Percentiles rank a stretch among this genome's conserved stretches.
Conservation (phyloP, 805 yeast species). For the Saccharomyces mikatae region DNA sequence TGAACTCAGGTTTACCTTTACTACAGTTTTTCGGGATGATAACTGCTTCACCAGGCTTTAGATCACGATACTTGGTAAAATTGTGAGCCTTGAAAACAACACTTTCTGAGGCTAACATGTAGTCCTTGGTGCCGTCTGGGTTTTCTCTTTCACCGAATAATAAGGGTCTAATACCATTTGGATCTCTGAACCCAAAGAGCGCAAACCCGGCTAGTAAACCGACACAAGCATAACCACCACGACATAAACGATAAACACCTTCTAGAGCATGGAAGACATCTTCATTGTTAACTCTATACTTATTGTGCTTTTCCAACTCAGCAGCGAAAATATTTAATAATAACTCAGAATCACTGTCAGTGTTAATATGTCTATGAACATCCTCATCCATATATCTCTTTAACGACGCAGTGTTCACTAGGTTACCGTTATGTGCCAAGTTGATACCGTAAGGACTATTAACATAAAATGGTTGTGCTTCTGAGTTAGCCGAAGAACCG, state of each 20-base stretch:
- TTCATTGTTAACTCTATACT: conserved; percentile 82
- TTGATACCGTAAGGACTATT: conserved; percentile 94
- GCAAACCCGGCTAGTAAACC: conserved; percentile 96
- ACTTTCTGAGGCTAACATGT: conserved; percentile 92
- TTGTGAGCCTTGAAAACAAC: conserved; percentile 92
- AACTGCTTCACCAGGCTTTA: conserved; percentile 94
- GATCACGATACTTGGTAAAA: conserved; percentile 68
- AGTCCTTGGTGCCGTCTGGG: conserved; percentile 65
- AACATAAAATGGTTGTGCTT: conserved; percentile 97
- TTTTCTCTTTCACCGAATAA: conserved; percentile 74
- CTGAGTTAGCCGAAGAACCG: conserved; percentile 89
- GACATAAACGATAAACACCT: conserved; percentile 70
- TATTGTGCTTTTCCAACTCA: conserved; percentile 83
- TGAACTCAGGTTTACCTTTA: conserved; percentile 56
- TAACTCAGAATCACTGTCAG: conserved; percentile 92
- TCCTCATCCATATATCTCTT: conserved; percentile 78
- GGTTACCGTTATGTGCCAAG: conserved; percentile 87
- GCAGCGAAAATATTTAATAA: conserved; percentile 85
- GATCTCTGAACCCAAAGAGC: conserved; percentile 91
- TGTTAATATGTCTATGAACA: conserved; percentile 94
- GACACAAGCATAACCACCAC: conserved; percentile 96
- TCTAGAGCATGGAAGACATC: conserved; percentile 81
- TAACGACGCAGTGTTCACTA: conserved; percentile 77
- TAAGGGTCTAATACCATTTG: conserved; percentile 91
- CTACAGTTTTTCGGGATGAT: conserved; percentile 73